A percentile compares a stretch with the other conserved stretches of the same genome.
These are phyloP conservation scores for Bretziella fagacearum DNA, from an alignment of 2,329 filamentous ascomycete species.

Conservation along the genomic window DNA sequence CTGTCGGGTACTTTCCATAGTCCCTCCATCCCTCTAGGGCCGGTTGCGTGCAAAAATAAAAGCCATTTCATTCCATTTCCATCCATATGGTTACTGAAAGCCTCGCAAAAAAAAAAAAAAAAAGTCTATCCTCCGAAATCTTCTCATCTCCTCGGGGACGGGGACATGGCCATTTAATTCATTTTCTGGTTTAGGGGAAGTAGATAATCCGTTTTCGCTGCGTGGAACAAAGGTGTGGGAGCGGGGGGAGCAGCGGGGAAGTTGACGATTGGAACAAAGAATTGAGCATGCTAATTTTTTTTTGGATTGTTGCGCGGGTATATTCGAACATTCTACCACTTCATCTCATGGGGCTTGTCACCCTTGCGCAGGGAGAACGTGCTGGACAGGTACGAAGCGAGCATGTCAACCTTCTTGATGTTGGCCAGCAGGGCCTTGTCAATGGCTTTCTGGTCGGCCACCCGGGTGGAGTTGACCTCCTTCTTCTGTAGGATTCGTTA, in stretches of 20 bases:
- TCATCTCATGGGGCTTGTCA: conserved; percentile 99
- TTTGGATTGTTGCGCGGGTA: conserved; percentile 19
- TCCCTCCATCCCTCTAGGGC: too few species aligned
- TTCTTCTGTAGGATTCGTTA: conserved; percentile 58
- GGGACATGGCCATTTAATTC: too few species aligned
- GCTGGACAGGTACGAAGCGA: conserved; percentile 82
- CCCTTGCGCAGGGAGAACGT: conserved; percentile 98
- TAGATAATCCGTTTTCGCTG: too few species aligned
- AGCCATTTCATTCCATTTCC: background rate
- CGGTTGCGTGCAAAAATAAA: background rate
- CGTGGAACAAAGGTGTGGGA: background rate
- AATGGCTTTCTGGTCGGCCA: conserved; percentile 93
- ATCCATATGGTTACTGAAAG: background rate
- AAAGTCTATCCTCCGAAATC: too few species aligned
- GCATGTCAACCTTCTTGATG: conserved; percentile 97
- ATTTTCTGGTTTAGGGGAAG: too few species aligned
- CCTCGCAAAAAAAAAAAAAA: too few species aligned
- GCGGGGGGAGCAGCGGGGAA: background rate
- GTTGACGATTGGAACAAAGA: background rate
- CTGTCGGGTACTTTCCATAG: background rate
- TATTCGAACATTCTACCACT: conserved; percentile 53
- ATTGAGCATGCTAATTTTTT: conserved; percentile 10
- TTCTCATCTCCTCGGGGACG: too few species aligned
- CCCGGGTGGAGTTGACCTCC: conserved; percentile 77
- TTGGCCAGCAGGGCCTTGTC: conserved; percentile 88